Percentiles rank a stretch among this genome's conserved stretches.
Conservation (phyloP, 1,284 basidiomycete species). For the Lentinus polychrous region DNA sequence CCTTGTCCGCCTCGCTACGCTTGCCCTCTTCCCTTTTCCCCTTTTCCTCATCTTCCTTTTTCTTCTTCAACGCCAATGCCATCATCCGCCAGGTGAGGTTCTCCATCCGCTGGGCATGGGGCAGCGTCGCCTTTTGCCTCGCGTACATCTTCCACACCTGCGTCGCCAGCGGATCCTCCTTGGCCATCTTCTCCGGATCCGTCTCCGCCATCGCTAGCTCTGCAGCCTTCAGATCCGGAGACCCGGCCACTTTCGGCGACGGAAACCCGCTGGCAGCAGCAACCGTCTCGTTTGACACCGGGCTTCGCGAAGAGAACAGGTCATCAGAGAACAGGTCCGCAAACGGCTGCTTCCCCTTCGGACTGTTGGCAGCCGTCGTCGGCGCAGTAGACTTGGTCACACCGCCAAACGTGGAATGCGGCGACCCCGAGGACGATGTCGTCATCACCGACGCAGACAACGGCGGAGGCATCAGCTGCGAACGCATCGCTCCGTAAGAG, state of each 20-base stretch:
- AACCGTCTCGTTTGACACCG: slow-evolving; percentile 31
- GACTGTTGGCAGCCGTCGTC: slow-evolving; percentile 22
- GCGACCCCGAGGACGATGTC: slow-evolving; percentile 22
- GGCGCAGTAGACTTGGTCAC: slow-evolving; percentile 23
- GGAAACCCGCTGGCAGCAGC: slow-evolving; percentile 43
- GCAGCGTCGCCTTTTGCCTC: slow-evolving; percentile 79
- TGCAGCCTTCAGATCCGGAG: slow-evolving; percentile 50
- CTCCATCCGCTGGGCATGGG: slow-evolving; percentile 94
- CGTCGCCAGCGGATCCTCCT: slow-evolving; percentile 85
- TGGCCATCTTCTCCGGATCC: slow-evolving; percentile 60
- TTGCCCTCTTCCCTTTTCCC: slow-evolving; percentile 15
- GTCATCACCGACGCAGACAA: slow-evolving; percentile 19
- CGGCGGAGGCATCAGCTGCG: slow-evolving; percentile 21
- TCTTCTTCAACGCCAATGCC: slow-evolving; percentile 88
- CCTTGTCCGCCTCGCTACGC: slow-evolving; percentile 13
- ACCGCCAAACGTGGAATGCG: slow-evolving; percentile 19
- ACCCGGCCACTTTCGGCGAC: slow-evolving; percentile 59
- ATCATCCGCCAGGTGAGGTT: slow-evolving; percentile 98
- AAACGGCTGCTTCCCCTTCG: slow-evolving; percentile 37
- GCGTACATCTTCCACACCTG: slow-evolving; percentile 98
- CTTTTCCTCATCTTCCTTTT: slow-evolving; percentile 62
- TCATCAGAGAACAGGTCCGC: slow-evolving; percentile 69
- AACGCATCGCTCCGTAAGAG: slow-evolving; percentile 26
- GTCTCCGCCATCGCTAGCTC: slow-evolving; percentile 33
- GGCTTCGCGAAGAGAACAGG: slow-evolving; percentile 38